Percentiles rank a stretch among this genome's conserved stretches.
phyloP scores from a whole-genome alignment of 2,329 filamentous ascomycete genomes.

The Calonectria pauciramosa region DNA sequence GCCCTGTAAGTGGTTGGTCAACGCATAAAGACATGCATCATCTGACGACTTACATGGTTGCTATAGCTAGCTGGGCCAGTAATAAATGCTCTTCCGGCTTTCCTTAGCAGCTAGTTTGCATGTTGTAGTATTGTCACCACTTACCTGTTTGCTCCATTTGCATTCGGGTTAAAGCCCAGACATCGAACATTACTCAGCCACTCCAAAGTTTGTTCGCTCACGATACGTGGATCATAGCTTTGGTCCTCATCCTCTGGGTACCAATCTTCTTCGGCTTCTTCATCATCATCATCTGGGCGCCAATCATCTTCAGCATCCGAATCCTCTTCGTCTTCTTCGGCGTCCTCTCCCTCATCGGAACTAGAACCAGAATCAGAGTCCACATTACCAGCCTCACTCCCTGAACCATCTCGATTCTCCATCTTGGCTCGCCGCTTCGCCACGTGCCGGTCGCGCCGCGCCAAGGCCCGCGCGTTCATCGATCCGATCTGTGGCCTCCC shows the following conservation, averaged over 20 bases:
- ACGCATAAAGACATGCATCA: background rate
- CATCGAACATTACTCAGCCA: constrained; percentile 18
- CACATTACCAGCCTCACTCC: background rate
- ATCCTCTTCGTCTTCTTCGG: background rate
- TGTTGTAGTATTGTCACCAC: too few relatives aligned
- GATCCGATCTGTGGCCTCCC: constrained; percentile 9
- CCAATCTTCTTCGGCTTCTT: constrained; percentile 10
- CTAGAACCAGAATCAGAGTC: background rate
- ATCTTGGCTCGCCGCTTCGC: background rate
- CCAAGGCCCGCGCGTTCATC: background rate
- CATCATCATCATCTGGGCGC: background rate
- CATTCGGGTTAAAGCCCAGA: constrained; percentile 14
- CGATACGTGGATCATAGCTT: constrained; percentile 18
- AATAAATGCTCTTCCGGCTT: constrained; percentile 7
- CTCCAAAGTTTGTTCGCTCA: background rate
- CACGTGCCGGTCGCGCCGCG: constrained; percentile 6
- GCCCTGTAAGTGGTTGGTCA: background rate
- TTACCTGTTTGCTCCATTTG: background rate
- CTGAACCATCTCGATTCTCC: background rate
- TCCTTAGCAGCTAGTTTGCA: background rate
- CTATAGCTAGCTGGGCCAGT: background rate
- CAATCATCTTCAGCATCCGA: background rate
- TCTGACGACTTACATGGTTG: background rate
- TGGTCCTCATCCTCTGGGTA: constrained; percentile 19
- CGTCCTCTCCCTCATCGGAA: background rate